Evolutionary conservation across 768 basidiomycete species (phyloP).

Genomic region (Phaeolepiota aurea): DNA sequence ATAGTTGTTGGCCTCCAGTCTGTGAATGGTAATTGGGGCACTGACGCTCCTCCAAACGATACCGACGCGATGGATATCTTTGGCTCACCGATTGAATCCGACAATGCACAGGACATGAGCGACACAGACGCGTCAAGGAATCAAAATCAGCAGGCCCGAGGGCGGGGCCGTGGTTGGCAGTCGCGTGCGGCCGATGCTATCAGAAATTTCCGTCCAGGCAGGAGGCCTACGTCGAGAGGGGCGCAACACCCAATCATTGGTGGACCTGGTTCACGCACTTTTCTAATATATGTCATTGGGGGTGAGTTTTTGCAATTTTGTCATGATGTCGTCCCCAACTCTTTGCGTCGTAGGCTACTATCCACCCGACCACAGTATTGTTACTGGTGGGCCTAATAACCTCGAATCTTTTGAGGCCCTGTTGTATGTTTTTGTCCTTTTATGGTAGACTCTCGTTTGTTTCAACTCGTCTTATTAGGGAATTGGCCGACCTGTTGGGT

Average conservation of each 20-base stretch:
- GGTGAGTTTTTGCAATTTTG: constrained; percentile 30
- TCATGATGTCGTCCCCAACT: neutral
- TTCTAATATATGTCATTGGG: constrained; percentile 87
- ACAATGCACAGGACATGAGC: constrained; percentile 7
- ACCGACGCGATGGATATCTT: constrained; percentile 14
- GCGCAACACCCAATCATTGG: constrained; percentile 8
- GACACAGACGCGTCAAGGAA: constrained; percentile 3
- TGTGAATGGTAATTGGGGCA: constrained; percentile 40
- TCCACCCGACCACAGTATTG: constrained; percentile 81
- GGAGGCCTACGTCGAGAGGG: constrained; percentile 9
- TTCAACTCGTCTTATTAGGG: constrained; percentile 47
- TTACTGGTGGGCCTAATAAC: constrained; percentile 64
- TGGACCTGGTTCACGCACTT: constrained; percentile 52
- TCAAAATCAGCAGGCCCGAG: constrained; percentile 5
- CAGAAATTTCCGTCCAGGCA: constrained; percentile 40
- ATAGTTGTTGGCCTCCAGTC: constrained; percentile 80
- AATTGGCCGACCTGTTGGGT: constrained; percentile 77
- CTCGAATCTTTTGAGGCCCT: constrained; percentile 77
- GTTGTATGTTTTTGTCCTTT: constrained; percentile 35
- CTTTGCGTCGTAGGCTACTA: constrained; percentile 70
- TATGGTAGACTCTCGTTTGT: constrained; percentile 3
- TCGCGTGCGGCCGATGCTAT: constrained; percentile 57
- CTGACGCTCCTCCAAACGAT: constrained; percentile 11
- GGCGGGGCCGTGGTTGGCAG: constrained; percentile 35
- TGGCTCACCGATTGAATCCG: constrained; percentile 6